phyloP scores from a whole-genome alignment of 192 early-diverging fungal species.

The Linnemannia hyalina region DNA sequence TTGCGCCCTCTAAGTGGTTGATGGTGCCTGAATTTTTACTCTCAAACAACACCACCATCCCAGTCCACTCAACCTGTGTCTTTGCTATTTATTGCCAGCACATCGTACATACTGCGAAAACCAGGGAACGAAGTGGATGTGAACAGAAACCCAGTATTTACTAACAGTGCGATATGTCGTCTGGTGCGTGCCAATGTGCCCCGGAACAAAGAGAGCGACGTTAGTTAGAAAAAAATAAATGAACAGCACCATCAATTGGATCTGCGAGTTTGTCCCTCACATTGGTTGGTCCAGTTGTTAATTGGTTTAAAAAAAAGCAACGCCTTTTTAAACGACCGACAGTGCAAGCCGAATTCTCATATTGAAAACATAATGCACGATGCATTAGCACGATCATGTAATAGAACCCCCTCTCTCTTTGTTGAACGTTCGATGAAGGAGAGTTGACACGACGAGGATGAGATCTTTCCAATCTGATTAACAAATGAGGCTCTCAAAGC shows the following conservation, averaged over 20 bases:
- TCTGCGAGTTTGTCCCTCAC: background rate
- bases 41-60: background rate
- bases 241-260: background rate
- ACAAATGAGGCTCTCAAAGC: background rate
- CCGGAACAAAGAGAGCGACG: background rate
- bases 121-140: background rate
- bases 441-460: background rate
- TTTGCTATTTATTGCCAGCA: background rate
- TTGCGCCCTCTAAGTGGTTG: background rate
- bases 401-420: background rate
- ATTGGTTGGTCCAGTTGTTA: slow-evolving; percentile 7
- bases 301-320: background rate
- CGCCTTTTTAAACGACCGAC: background rate
- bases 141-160: background rate
- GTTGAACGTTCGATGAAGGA: background rate
- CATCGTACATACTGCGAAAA: background rate
- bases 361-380: background rate
- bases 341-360: background rate
- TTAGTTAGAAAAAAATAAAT: too few species aligned
- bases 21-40: background rate
- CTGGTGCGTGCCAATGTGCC: background rate
- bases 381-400: background rate
- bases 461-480: background rate
- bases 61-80: background rate
- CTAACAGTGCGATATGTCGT: background rate